These are phyloP conservation scores for Cenococcum geophilum DNA, from an alignment of 495 filamentous ascomycete genomes.

Conservation along the genomic window DNA sequence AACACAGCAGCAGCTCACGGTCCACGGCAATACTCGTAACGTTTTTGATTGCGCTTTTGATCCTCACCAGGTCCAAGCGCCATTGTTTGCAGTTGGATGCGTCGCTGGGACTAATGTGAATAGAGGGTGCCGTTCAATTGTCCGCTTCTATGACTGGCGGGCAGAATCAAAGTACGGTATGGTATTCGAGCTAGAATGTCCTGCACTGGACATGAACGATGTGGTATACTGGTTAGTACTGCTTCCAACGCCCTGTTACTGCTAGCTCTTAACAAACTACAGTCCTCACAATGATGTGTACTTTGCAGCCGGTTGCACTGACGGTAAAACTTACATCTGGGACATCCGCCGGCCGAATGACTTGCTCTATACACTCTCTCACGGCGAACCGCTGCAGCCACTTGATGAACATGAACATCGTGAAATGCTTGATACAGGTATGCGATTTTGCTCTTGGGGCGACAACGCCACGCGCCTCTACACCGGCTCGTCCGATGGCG, in stretches of 20 bases:
- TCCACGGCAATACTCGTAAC: constrained; percentile 54
- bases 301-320: constrained; percentile 77
- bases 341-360: constrained; percentile 55
- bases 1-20: constrained; percentile 42
- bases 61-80: constrained; percentile 44
- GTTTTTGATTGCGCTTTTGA: constrained; percentile 81
- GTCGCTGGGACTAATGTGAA: constrained; percentile 32
- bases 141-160: constrained; percentile 47
- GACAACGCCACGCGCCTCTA: constrained; percentile 63
- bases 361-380: constrained; percentile 60
- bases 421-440: constrained; percentile 71
- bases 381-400: constrained; percentile 63
- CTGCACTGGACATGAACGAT: constrained; percentile 82
- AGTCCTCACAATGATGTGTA: constrained; percentile 47
- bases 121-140: constrained; percentile 44
- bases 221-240: constrained; percentile 47
- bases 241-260: too few species aligned
- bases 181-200: constrained; percentile 56
- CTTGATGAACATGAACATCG: constrained; percentile 49
- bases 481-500: constrained; percentile 85
- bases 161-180: constrained; percentile 39
- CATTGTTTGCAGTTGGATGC: constrained; percentile 53
- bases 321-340: constrained; percentile 79
- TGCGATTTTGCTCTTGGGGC: constrained; percentile 78
- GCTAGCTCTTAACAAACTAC: too few species aligned